phyloP scores from a whole-genome alignment of 2,329 filamentous ascomycete species.

The Pezicula rhizophila region DNA sequence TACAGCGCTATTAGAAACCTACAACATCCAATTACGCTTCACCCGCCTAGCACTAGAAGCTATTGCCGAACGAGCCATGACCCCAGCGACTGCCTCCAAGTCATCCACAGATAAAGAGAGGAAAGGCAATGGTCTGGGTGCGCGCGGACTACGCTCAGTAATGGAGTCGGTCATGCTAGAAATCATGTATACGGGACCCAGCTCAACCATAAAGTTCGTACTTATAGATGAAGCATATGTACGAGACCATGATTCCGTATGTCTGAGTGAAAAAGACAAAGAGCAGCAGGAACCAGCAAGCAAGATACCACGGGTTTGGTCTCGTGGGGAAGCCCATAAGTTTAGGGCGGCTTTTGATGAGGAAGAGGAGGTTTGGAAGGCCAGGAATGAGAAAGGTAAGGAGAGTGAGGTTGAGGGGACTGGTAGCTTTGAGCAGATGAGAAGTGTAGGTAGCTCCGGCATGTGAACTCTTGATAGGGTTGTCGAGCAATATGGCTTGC shows the following conservation, averaged over 20 bases:
- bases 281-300: slow-evolving; percentile 48
- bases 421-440: slow-evolving; percentile 20
- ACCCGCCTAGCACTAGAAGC: slow-evolving; percentile 75
- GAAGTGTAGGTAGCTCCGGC: slow-evolving; percentile 20
- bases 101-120: slow-evolving; percentile 27
- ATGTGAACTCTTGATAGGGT: slow-evolving; percentile 11
- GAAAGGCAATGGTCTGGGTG: slow-evolving; percentile 67
- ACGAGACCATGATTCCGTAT: slow-evolving; percentile 1
- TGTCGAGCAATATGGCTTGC: background rate
- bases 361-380: slow-evolving; percentile 41
- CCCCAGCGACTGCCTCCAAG: background rate
- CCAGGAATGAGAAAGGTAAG: slow-evolving; percentile 4
- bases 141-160: slow-evolving; percentile 71
- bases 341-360: slow-evolving; percentile 62
- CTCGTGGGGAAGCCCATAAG: slow-evolving; percentile 64
- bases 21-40: slow-evolving; percentile 70
- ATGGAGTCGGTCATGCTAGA: slow-evolving; percentile 74
- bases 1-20: slow-evolving; percentile 74
- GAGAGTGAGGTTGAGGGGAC: slow-evolving; percentile 1
- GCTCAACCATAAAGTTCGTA: slow-evolving; percentile 57
- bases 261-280: slow-evolving; percentile 43
- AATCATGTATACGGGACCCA: slow-evolving; percentile 74
- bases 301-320: slow-evolving; percentile 46
- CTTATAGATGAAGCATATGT: slow-evolving; percentile 57
- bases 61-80: slow-evolving; percentile 53